These are phyloP conservation scores for Lodderomyces pseudojiufengensis DNA, from an alignment of 1,139 yeast genomes.

Conservation along the genomic window DNA sequence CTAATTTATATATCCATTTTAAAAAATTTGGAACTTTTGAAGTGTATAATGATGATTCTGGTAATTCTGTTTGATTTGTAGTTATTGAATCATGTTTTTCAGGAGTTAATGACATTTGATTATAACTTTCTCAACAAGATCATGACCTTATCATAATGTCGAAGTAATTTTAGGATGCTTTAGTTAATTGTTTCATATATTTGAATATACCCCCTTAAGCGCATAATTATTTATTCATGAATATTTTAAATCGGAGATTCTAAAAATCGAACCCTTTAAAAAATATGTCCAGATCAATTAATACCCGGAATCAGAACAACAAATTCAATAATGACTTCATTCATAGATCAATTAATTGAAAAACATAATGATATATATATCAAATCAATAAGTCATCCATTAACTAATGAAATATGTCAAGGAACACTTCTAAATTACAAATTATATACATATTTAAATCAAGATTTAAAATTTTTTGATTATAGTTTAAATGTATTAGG, in stretches of 20 bases:
- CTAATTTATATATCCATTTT: constrained; percentile 17
- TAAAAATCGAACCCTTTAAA: too few relatives aligned
- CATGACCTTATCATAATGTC: too few relatives aligned
- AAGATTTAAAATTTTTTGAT: constrained; percentile 48
- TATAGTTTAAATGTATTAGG: constrained; percentile 42
- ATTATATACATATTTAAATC: constrained; percentile 43
- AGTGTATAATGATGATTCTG: too few relatives aligned
- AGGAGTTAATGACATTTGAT: background rate
- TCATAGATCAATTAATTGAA: constrained; percentile 16
- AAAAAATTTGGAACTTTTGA: background rate
- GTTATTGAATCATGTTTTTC: background rate
- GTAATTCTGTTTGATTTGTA: too few relatives aligned
- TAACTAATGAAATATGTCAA: constrained; percentile 44
- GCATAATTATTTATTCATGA: too few relatives aligned
- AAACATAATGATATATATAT: constrained; percentile 21
- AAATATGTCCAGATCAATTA: too few relatives aligned
- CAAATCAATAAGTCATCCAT: constrained; percentile 36
- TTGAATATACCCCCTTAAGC: too few relatives aligned
- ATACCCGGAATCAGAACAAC: too few relatives aligned
- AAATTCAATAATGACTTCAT: too few relatives aligned
- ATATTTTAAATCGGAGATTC: background rate
- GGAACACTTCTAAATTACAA: constrained; percentile 43
- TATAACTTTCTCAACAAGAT: too few relatives aligned
- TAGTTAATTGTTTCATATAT: too few relatives aligned
- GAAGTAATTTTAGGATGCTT: too few relatives aligned